A percentile compares a stretch with the other conserved stretches of the same genome.
Evolutionary conservation across 257 asterid genomes (phyloP).

Genomic region (Striga asiatica): DNA sequence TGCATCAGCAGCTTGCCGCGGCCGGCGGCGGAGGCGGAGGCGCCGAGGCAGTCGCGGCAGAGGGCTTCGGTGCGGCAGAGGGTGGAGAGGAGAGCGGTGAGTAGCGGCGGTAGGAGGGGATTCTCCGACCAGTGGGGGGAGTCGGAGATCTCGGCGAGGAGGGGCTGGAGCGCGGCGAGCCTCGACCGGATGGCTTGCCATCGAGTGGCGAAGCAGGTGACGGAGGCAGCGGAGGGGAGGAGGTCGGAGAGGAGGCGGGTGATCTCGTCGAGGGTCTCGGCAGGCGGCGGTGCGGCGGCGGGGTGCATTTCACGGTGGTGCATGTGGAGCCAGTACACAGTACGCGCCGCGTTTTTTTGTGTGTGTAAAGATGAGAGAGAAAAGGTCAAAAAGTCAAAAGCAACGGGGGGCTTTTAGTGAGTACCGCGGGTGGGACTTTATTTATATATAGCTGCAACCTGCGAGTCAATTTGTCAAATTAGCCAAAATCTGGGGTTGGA

Average conservation of each 20-base stretch:
- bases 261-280: conserved; percentile 33
- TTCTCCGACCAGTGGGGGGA: conserved; percentile 79
- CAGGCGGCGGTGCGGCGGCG: conserved; percentile 37
- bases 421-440: too few species aligned
- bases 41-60: conserved; percentile 44
- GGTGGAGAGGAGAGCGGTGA: conserved; percentile 48
- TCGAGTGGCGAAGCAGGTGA: conserved; percentile 50
- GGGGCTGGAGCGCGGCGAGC: conserved; percentile 45
- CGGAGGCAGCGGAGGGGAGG: conserved; percentile 42
- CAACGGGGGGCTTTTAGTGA: too few species aligned
- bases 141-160: conserved; percentile 46
- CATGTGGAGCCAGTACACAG: too few species aligned
- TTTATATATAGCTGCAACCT: too few species aligned
- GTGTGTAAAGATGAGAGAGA: too few species aligned
- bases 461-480: too few species aligned
- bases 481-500: too few species aligned
- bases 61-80: conserved; percentile 52
- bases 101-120: conserved; percentile 46
- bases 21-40: conserved; percentile 18
- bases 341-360: too few species aligned
- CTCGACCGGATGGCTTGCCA: conserved; percentile 75
- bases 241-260: conserved; percentile 29
- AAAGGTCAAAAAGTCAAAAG: too few species aligned
- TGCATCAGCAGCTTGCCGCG: conserved; percentile 94
- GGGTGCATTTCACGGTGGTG: conserved; percentile 35